phyloP scores from a whole-genome alignment of 2,329 filamentous ascomycete species.

The Alternaria longipes region DNA sequence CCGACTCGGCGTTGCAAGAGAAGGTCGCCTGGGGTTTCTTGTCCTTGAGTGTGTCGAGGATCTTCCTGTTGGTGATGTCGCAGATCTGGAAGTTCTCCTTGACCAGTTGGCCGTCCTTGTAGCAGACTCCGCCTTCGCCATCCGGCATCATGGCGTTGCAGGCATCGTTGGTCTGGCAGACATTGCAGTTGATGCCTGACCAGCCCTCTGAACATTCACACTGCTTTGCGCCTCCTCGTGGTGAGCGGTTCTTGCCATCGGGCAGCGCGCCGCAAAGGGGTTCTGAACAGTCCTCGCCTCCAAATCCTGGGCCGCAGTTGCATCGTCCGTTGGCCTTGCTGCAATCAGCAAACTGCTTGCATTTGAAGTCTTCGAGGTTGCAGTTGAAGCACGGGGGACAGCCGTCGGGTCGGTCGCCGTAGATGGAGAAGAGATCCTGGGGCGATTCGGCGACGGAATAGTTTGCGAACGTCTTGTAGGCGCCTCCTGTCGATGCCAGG shows the following conservation, averaged over 20 bases:
- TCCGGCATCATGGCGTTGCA: slow-evolving; percentile 90
- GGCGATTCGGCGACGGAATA: slow-evolving; percentile 63
- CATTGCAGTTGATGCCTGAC: slow-evolving; percentile 96
- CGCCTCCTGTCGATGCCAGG: slow-evolving; percentile 32
- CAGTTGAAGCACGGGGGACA: slow-evolving; percentile 98
- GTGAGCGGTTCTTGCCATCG: slow-evolving; percentile 77
- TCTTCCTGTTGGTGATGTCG: slow-evolving; percentile 95
- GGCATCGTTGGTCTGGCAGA: slow-evolving; percentile 83
- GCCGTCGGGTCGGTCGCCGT: slow-evolving; percentile 76
- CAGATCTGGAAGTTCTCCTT: slow-evolving; percentile 98
- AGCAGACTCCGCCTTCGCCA: slow-evolving; percentile 85
- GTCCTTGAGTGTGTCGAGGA: slow-evolving; percentile 83
- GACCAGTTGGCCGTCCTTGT: slow-evolving; percentile 87
- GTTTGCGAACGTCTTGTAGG: slow-evolving; percentile 47
- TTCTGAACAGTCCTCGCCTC: slow-evolving; percentile 89
- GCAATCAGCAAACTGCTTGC: slow-evolving; percentile 88
- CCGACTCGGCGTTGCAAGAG: slow-evolving; percentile 78
- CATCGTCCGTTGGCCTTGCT: slow-evolving; percentile 93
- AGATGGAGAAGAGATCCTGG: slow-evolving; percentile 68
- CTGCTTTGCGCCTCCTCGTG: slow-evolving; percentile 69
- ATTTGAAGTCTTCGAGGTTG: slow-evolving; percentile 89
- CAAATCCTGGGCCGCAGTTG: slow-evolving; percentile 89
- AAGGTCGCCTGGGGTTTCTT: slow-evolving; percentile 94
- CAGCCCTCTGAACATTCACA: slow-evolving; percentile 94
- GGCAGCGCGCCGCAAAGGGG: slow-evolving; percentile 91